Base-by-base conservation (phyloP, 805 yeast genomes). In the Torulaspora quercuum region DNA sequence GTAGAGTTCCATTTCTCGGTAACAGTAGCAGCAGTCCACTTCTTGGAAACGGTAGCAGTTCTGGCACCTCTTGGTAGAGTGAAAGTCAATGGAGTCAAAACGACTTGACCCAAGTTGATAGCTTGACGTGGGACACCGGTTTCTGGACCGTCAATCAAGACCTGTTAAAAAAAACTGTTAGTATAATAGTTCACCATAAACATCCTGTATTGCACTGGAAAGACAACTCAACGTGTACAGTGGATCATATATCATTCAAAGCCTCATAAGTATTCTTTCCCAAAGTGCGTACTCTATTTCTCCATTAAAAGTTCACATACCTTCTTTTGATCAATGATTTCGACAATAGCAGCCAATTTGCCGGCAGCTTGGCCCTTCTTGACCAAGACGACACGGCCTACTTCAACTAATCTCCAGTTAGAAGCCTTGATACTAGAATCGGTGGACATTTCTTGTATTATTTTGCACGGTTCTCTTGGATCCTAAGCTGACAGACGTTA, bases 361-460 rank as follows among this genome's bases (percentile, higher is more conserved):
- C 83, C 83, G 51, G 79, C 70, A 61, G 62, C 64, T 50, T 70
- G 67, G 64, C 86, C 85, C 72, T 82, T 77, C 82, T 79, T 78
- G 68, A 90, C 69, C 67, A 90, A 82, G 70, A 89, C 95, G 69
- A 92, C 85, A 78, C 99, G 95, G 72, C 98, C 98, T 68, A 89
- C 85, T 80, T 90, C 96, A 71, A 92, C 98, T 68, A 79, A 80
- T 85, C 96, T 87, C 97, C 97, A 92, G 90, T 85, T 85, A 71
- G 95, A 77, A 70, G 95, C 85, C 78, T 86, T 83, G 72, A 92
- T 92, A 69, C 83, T 72, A 68, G 87, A 68, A 64, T 72, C 73
- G 54, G 77, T 63, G 61, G 85, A 78, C 85, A 79, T 77, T 64
- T 61, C 64, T 57, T 41, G 41, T 34, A 32, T 37, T 28, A 33